A percentile compares a stretch with the other conserved stretches of the same genome.
These are phyloP conservation scores for Cladophialophora carrionii DNA, from an alignment of 2,329 filamentous ascomycete genomes.

Conservation along the genomic window DNA sequence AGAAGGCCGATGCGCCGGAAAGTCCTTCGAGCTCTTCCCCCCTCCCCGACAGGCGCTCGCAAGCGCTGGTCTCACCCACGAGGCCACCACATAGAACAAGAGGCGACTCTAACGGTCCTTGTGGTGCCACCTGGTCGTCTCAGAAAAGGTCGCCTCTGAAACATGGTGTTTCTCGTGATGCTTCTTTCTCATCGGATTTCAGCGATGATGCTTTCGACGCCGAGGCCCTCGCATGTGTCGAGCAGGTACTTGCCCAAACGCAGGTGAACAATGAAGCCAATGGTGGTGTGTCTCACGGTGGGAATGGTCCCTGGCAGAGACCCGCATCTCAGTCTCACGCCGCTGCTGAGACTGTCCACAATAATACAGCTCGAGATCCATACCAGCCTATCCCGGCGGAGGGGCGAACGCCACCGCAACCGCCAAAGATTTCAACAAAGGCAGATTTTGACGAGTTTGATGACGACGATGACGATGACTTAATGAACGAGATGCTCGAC, in stretches of 20 bases:
- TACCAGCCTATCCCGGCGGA: not conserved
- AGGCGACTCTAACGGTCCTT: not conserved
- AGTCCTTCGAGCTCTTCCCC: constrained; percentile 52
- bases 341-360: not conserved
- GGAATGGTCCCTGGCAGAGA: not conserved
- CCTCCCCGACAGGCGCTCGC: constrained; percentile 41
- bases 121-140: not conserved
- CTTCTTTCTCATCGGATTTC: constrained; percentile 45
- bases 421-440: not conserved
- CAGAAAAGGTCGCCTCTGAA: not conserved
- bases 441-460: constrained; percentile 39
- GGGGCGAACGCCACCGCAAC: not conserved
- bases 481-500: constrained; percentile 40
- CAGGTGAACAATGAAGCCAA: constrained; percentile 11
- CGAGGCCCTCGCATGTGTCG: constrained; percentile 49
- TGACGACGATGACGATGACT: constrained; percentile 41
- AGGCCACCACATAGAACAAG: constrained; percentile 12
- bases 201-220: constrained; percentile 53
- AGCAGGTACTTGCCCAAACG: constrained; percentile 34
- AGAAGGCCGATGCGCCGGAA: constrained; percentile 39
- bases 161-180: constrained; percentile 3
- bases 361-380: not conserved
- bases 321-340: not conserved
- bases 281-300: not conserved
- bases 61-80: constrained; percentile 28